Percentiles rank a stretch among this genome's conserved stretches.
Conservation (phyloP, 768 basidiomycete genomes). For the Podaxis rugospora region DNA sequence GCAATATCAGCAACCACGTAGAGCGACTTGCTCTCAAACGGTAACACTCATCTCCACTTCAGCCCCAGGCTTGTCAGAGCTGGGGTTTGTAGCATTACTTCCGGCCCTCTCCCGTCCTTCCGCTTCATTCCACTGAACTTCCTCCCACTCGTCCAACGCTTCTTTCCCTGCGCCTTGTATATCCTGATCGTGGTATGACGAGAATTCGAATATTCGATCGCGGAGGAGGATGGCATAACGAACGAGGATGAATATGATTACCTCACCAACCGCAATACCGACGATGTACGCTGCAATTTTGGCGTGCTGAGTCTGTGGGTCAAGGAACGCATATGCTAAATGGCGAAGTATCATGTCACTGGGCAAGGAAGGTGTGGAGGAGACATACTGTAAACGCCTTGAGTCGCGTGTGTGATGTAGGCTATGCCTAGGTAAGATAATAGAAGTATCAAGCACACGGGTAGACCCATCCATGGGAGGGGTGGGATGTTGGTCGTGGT, state of each 20-base stretch:
- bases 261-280: slow-evolving; percentile 49
- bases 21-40: neutral
- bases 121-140: slow-evolving; percentile 1
- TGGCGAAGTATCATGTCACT: neutral
- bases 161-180: neutral
- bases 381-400: slow-evolving; percentile 57
- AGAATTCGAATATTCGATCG: neutral
- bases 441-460: slow-evolving; percentile 44
- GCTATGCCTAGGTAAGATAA: slow-evolving; percentile 57
- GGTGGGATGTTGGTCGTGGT: slow-evolving; percentile 45
- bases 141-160: slow-evolving; percentile 2
- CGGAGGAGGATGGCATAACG: slow-evolving; percentile 36
- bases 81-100: neutral
- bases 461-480: slow-evolving; percentile 46
- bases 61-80: neutral
- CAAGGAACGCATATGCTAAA: slow-evolving; percentile 59
- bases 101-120: neutral
- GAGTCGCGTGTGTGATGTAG: slow-evolving; percentile 55
- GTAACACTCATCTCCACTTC: neutral
- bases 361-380: neutral
- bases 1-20: neutral
- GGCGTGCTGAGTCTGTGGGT: slow-evolving; percentile 41
- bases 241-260: slow-evolving; percentile 48
- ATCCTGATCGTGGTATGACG: neutral
- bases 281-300: slow-evolving; percentile 56